Base-by-base conservation (phyloP, 1,284 basidiomycete genomes). In the Cryptococcus sp. region DNA sequence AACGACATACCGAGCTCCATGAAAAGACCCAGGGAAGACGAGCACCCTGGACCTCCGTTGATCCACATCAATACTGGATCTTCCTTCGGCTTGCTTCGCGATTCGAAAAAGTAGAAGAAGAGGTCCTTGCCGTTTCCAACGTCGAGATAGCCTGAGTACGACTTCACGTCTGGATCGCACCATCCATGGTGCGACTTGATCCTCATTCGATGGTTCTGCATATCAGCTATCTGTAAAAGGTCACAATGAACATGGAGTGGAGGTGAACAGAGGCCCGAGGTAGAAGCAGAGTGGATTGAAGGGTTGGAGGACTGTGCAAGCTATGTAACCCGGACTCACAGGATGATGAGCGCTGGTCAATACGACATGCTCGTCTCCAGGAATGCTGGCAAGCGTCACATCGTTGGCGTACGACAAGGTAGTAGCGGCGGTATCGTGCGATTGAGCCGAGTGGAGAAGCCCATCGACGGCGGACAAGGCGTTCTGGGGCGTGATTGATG, bases 31-130 rank as follows among this genome's bases (percentile, higher is more conserved):
- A 78, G 67, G 18, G 74, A 63, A 0, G 71, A 73, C 2, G 66
- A 69, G 57, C 76, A 76, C 2, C 74, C 76, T 0, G 73, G 73
- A 1, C 73, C 73, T 42, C 72, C 73, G 50, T 74, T 74, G 54
- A 72, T 72, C 72, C 72, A 72, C 65, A 71, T 69, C 35, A 72
- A 42, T 0, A 77, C 71, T 0, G 75, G 75, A 56, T 77, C 76
- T 31, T 77, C 76, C 16, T 77, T 77, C 2, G 86, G 86, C 51
- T 83, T 75, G 36, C 77, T 76, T 50, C 86, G 74, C 45, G 83
- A 85, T 69, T 87, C 85, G 68, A 90, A 89, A 74, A 88, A 89
- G 71, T 86, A 87, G 74, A 90, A 90, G 76, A 87, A 90, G 63
- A 82, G 76, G 53, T 82, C 81, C 52, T 82, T 78, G 5, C 84